A percentile compares a stretch with the other conserved stretches of the same genome.
Evolutionary conservation across 176 grass and related monocot genomes (phyloP).

Genomic region (Cocos nucifera): DNA sequence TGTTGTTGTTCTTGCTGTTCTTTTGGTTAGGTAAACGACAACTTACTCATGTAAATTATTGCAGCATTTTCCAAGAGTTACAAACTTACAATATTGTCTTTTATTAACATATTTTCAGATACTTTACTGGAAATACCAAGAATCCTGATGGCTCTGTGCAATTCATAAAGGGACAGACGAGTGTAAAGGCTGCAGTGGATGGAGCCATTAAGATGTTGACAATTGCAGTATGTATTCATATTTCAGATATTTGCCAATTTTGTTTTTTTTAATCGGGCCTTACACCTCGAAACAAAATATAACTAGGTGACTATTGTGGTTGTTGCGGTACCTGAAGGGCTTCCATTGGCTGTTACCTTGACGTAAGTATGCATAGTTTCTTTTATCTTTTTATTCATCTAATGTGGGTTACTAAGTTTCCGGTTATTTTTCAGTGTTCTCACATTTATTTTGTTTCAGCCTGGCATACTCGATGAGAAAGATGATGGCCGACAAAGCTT

Average conservation of each 20-base stretch:
- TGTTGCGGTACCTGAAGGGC: conserved; percentile 86
- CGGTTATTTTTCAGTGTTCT: background rate
- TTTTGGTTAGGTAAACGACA: conserved; percentile 61
- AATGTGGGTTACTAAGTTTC: conserved; percentile 7
- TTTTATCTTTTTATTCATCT: background rate
- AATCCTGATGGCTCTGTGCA: conserved; percentile 72
- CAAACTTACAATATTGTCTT: too few species aligned
- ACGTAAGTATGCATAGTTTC: conserved; percentile 39
- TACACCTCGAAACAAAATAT: background rate
- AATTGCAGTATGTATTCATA: conserved; percentile 56
- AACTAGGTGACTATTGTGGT: conserved; percentile 84
- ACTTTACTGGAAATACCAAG: conserved; percentile 71
- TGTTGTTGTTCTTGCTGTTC: conserved; percentile 50
- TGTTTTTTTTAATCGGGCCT: too few species aligned
- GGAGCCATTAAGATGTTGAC: conserved; percentile 84
- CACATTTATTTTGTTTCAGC: conserved; percentile 25
- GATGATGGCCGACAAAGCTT: conserved; percentile 93
- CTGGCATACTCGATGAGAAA: conserved; percentile 93
- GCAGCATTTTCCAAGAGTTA: background rate
- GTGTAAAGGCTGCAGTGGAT: conserved; percentile 41
- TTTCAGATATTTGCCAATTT: too few species aligned
- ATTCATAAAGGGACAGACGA: conserved; percentile 84
- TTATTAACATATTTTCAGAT: conserved; percentile 35
- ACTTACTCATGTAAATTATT: background rate
- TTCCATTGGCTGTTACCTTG: conserved; percentile 92